Percentiles rank a stretch among this genome's conserved stretches.
Evolutionary conservation across 345 rosid genomes (phyloP).

Genomic region (Noccaea bulbosa): DNA sequence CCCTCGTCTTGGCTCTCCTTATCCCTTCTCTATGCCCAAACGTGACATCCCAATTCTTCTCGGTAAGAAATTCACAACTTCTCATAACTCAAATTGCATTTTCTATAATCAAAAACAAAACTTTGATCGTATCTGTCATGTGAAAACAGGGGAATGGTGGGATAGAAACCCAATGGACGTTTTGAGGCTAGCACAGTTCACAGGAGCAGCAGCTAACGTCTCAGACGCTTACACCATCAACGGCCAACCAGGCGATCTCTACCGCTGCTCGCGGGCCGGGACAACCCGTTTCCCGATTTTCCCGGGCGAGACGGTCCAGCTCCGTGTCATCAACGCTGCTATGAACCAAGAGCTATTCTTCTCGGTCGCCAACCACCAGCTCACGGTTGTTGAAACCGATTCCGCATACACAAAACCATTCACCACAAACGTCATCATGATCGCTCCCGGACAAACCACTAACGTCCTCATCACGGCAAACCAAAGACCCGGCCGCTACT

Average conservation of each 20-base stretch:
- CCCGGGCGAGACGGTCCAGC: constrained; percentile 61
- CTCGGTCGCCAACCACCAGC: constrained; percentile 63
- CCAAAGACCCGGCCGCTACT: constrained; percentile 60
- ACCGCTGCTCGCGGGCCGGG: constrained; percentile 62
- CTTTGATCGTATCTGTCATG: no score
- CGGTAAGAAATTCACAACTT: constrained; percentile 42
- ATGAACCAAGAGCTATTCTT: constrained; percentile 75
- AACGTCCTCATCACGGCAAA: constrained; percentile 62
- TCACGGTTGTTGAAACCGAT: constrained; percentile 65
- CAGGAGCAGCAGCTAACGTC: constrained; percentile 70
- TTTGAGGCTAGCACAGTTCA: constrained; percentile 55
- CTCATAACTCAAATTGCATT: background rate
- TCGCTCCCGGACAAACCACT: constrained; percentile 73
- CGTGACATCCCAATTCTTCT: constrained; percentile 70
- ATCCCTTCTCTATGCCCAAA: constrained; percentile 68
- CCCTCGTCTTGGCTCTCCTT: constrained; percentile 62
- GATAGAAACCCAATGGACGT: constrained; percentile 80
- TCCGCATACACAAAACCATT: constrained; percentile 68
- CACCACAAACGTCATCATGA: constrained; percentile 60
- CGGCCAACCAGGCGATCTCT: constrained; percentile 92
- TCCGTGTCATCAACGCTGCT: constrained; percentile 73
- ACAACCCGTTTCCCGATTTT: constrained; percentile 49
- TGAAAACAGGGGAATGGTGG: constrained; percentile 86
- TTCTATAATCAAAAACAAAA: background rate
- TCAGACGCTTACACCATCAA: constrained; percentile 92